Evolutionary conservation across 2,329 filamentous ascomycete species (phyloP), one percentile per base, ranked within the genome.

Genomic region (Huntiella abstrusa): DNA sequence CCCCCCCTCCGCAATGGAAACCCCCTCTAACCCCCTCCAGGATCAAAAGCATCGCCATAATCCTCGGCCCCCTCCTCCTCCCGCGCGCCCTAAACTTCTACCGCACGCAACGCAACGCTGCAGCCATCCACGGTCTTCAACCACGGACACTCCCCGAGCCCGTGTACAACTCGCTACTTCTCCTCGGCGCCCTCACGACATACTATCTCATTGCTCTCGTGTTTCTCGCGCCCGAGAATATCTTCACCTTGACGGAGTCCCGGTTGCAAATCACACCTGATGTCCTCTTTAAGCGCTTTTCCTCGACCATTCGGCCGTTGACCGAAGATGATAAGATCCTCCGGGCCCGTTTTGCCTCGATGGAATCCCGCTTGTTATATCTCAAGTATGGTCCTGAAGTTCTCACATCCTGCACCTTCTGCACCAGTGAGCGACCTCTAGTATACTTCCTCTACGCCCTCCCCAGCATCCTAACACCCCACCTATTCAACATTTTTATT

Each of bases 191-290:
- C 54, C 55, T 68, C 39, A 55, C 64, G 53, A 52, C 62, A 13
- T 54, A 63, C 3, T 54, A 74, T 53, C 57, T 76, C 49, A 55
- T 77, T 49, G 70, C 75, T 49, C 77, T 80, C 12, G 63, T 88
- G 0, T 78, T 84, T 0, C 52, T 85, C 56, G 66, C 73, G 4
- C 80, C 83, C 4, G 77, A 84, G 58, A 95, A 95, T 63, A 66
- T 96, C 60, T 94, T 96, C 68, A 57, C 61, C 28, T 61, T 67
- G 13, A 95, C 88, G 1, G 69, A 77, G 48, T 91, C 84, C 43
- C 83, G 87, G 33, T 75, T 96, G 13, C 82, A 86, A 55, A 88
- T 83, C 37, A 78, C 85, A n/a, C 79, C 75, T 37, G 83, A 88
- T 57, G 78, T 92, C 33, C 70, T 96, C 51, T 91, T 94, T 61